Base-by-base conservation (phyloP, 768 basidiomycete species). In the Lepiota brunneoincarnata region DNA sequence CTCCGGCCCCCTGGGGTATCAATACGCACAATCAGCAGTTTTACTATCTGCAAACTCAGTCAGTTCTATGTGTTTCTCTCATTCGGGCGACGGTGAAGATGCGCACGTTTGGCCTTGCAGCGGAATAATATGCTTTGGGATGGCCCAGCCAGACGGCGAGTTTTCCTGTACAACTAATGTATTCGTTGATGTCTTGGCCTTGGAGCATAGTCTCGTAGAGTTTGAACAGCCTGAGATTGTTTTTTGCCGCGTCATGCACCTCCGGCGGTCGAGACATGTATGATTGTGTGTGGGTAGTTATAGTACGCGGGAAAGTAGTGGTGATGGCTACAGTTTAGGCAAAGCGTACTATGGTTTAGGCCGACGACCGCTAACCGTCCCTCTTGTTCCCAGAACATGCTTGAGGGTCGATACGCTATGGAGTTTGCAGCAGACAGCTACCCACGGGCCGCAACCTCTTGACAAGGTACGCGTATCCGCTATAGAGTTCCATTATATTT, bases 41-140 rank as follows among this genome's bases (percentile, higher is more conserved):
- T 72, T 28, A 82, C 50, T 47, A 84, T 83, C 81, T 83, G 49
- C 53, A 54, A 23, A 26, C 28, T 54, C 43, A 5, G 49, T 60
- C 20, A 56, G 47, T 31, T 59, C 7, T 40, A 9, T 31, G 6
- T 31, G 2, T 31, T 31, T 31, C 7, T 3, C 31, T 2, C 14
- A 48, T 6, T 28, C 4, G 15, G 10, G 17, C 12, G 24, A 23
- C 20, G 36, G 11, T 58, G n/a, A 54, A 36, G 3, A 43, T 15
- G 61, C 69, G 56, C 54, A 81, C 83, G 67, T 78, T 74, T 41
- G 72, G 74, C 34, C 79, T 74, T 39, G 80, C 82, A 28, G 57
- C 68, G 0, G 63, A 43, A 60, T 84, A 84, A 59, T 84, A 84
- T 1, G 82, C 82, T 58, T 74, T 76, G 38, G 72, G 69, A 47